These are phyloP conservation scores for Kuraishia cidri DNA, from an alignment of 805 yeast genomes.

Conservation along the genomic window DNA sequence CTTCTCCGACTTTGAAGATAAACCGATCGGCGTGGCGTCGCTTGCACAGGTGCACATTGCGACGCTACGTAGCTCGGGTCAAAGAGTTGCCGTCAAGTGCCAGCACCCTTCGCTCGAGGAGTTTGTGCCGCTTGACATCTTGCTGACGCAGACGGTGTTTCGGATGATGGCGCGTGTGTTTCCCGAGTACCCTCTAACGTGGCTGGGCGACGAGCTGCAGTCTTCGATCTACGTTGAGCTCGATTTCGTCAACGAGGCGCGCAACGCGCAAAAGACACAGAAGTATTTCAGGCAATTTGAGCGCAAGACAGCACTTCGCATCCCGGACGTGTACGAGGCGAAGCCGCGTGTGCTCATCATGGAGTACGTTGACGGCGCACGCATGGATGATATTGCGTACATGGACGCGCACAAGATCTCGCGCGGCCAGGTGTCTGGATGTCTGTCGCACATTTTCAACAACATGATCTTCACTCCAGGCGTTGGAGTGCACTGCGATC, in stretches of 20 bases:
- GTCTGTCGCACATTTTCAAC: slow-evolving; percentile 86
- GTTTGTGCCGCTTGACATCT: slow-evolving; percentile 86
- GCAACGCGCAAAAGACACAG: slow-evolving; percentile 65
- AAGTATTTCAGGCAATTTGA: slow-evolving; percentile 52
- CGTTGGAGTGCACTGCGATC: slow-evolving; percentile 94
- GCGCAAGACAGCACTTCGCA: slow-evolving; percentile 61
- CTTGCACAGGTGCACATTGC: slow-evolving; percentile 94
- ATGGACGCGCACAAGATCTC: slow-evolving; percentile 57
- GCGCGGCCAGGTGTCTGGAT: slow-evolving; percentile 70
- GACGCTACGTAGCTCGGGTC: slow-evolving; percentile 42
- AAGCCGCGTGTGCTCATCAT: slow-evolving; percentile 67
- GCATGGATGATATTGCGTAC: slow-evolving; percentile 70
- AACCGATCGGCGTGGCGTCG: slow-evolving; percentile 92
- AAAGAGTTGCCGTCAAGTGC: slow-evolving; percentile 85
- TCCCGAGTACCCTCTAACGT: slow-evolving; percentile 87
- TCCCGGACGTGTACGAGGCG: slow-evolving; percentile 68
- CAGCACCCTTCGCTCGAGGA: slow-evolving; percentile 86
- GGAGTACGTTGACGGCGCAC: slow-evolving; percentile 79
- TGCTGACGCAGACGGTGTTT: slow-evolving; percentile 71
- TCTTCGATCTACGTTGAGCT: slow-evolving; percentile 84
- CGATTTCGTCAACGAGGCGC: slow-evolving; percentile 81
- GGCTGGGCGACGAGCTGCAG: slow-evolving; percentile 94
- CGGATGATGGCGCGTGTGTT: slow-evolving; percentile 65
- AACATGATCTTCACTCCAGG: slow-evolving; percentile 92
- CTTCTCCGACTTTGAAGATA: slow-evolving; percentile 56